These are phyloP conservation scores for Arthrobotrys megalospora DNA, from an alignment of 2,329 filamentous ascomycete species.

Conservation along the genomic window DNA sequence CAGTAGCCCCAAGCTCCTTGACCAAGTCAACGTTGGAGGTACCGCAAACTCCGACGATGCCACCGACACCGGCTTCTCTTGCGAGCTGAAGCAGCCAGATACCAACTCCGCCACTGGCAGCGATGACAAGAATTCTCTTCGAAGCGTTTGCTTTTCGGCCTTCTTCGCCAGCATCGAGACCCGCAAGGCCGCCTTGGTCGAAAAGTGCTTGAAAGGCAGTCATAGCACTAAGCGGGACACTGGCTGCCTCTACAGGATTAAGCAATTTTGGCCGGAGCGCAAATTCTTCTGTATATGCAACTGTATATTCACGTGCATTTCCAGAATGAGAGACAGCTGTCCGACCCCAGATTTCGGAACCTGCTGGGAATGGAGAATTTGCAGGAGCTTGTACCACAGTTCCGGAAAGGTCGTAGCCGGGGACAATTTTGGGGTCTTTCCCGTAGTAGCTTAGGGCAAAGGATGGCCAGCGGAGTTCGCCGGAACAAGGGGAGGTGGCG, in stretches of 20 bases:
- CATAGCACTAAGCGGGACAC: conserved; percentile 68
- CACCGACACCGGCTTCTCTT: conserved; percentile 66
- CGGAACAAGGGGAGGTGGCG: conserved; percentile 66
- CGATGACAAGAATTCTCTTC: conserved; percentile 68
- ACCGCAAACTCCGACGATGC: conserved; percentile 67
- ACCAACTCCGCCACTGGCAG: conserved; percentile 68
- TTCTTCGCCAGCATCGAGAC: conserved; percentile 31
- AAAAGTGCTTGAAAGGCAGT: conserved; percentile 69
- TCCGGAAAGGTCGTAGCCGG: conserved; percentile 68
- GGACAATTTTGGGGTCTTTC: conserved; percentile 63
- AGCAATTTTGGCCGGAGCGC: conserved; percentile 66
- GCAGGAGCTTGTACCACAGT: conserved; percentile 66
- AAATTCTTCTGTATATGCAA: conserved; percentile 66
- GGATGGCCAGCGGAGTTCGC: conserved; percentile 66
- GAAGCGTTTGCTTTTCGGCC: conserved; percentile 65
- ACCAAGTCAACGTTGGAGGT: conserved; percentile 65
- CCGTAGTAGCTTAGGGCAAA: conserved; percentile 60
- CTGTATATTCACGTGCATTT: conserved; percentile 66
- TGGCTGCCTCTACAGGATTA: conserved; percentile 67
- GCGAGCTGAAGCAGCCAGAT: conserved; percentile 68
- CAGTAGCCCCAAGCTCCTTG: conserved; percentile 66
- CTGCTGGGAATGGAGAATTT: conserved; percentile 65
- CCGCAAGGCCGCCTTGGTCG: conserved; percentile 37
- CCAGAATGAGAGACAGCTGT: conserved; percentile 65
- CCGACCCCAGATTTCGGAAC: conserved; percentile 67